A percentile compares a stretch with the other conserved stretches of the same genome.
Conservation (phyloP, 2,329 filamentous ascomycete genomes). For the Alternaria sp. region DNA sequence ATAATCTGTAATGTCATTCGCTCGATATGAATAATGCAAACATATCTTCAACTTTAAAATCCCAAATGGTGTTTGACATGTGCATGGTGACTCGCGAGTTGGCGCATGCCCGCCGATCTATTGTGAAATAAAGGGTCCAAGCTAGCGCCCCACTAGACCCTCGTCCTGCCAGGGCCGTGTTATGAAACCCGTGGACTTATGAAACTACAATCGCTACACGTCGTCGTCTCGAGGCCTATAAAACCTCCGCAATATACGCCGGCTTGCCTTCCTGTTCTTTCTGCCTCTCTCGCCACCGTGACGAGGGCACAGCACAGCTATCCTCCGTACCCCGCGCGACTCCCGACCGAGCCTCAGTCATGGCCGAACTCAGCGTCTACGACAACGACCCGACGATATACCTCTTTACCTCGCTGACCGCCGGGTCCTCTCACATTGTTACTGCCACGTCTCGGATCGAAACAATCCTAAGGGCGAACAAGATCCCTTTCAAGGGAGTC, state of each 20-base stretch:
- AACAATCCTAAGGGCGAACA: constrained; percentile 94
- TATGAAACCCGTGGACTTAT: not conserved
- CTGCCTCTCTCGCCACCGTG: not conserved
- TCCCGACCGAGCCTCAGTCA: constrained; percentile 18
- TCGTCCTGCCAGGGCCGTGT: not conserved
- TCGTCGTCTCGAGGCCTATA: constrained; percentile 3
- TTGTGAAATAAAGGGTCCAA: constrained; percentile 8
- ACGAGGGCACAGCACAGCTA: constrained; percentile 1
- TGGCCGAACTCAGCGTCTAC: constrained; percentile 52
- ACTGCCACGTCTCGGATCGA: constrained; percentile 95
- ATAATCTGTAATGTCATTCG: constrained; percentile 30
- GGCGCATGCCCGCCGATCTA: not conserved
- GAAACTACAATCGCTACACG: constrained; percentile 14
- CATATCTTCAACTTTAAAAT: constrained; percentile 8
- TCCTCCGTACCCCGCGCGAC: not conserved
- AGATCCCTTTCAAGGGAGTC: constrained; percentile 89
- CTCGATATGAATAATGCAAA: constrained; percentile 16
- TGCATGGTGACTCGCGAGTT: not conserved
- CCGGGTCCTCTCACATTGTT: constrained; percentile 93
- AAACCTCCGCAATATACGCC: not conserved
- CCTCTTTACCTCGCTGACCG: constrained; percentile 94
- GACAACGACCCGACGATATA: constrained; percentile 68
- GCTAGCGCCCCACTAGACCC: constrained; percentile 4
- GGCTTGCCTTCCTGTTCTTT: not conserved
- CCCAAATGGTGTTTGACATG: not conserved